Evolutionary conservation across 2,329 filamentous ascomycete species (phyloP).

Genomic region (Leptoxyphium fumago): DNA sequence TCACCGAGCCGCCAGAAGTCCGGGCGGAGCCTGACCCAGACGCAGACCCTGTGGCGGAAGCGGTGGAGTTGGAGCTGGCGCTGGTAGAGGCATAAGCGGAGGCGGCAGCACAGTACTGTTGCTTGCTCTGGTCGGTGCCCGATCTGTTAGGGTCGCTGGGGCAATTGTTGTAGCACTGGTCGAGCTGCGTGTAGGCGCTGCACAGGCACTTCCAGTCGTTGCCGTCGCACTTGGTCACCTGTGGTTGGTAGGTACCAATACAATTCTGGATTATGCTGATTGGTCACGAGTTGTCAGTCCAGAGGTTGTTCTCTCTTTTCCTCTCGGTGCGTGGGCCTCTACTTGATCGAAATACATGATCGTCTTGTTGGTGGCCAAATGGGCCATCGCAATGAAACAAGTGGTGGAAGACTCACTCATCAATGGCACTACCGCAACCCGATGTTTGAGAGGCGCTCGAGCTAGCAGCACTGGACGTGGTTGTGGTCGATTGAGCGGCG

Average conservation of each 20-base stretch:
- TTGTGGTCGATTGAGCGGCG: slow-evolving; percentile 25
- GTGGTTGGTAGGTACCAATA: slow-evolving; percentile 25
- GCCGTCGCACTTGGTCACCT: slow-evolving; percentile 28
- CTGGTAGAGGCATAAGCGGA: slow-evolving; percentile 13
- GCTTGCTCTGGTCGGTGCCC: slow-evolving; percentile 19
- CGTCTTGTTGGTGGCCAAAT: not conserved
- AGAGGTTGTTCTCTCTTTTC: not conserved
- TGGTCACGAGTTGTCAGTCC: not conserved
- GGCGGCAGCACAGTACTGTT: slow-evolving; percentile 22
- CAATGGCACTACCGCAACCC: slow-evolving; percentile 19
- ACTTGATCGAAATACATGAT: too few species aligned
- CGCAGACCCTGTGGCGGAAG: not conserved
- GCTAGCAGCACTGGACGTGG: slow-evolving; percentile 15
- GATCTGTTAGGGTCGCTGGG: slow-evolving; percentile 29
- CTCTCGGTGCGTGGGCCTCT: too few species aligned
- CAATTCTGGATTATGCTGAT: slow-evolving; percentile 38
- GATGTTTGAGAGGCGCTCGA: slow-evolving; percentile 18
- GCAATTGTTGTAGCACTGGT: slow-evolving; percentile 48
- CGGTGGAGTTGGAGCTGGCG: slow-evolving; percentile 1
- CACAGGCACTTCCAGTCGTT: slow-evolving; percentile 46
- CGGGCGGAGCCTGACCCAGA: not conserved
- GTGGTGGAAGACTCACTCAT: slow-evolving; percentile 20
- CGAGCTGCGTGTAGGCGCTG: slow-evolving; percentile 31
- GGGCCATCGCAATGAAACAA: not conserved
- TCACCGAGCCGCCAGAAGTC: not conserved